Base-by-base conservation (phyloP, 2,329 filamentous ascomycete species). In the Verticillium nonalfalfae region DNA sequence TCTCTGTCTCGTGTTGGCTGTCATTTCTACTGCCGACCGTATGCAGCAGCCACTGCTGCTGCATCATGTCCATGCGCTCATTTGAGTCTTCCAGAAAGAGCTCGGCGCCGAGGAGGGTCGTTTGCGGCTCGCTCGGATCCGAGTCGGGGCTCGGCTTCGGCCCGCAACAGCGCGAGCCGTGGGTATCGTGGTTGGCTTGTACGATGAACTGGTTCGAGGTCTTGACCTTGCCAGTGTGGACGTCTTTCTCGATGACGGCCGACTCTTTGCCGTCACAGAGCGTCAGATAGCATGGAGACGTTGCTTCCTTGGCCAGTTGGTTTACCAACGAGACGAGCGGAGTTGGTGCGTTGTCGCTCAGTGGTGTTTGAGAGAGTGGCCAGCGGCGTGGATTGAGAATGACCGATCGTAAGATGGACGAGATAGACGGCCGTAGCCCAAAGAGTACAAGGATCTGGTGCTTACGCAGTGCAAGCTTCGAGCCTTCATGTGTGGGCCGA, bases 201-300 rank as follows among this genome's bases (percentile, higher is more conserved):
- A 80, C 76, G 40, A 87, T 78, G 67, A 88, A 87, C 1, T 77
- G 73, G 1, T 70, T 69, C 2, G 78, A 80, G 1, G 73, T 73
- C n/a, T 76, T 74, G 6, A 80, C 66, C 1, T 73, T 74, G 3
- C 80, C 82, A 1, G 70, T 77, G 2, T 67, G 57, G 60, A 79
- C 75, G 66, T 87, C 84, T 67, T 87, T 87, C 65, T 87, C 83
- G 56, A 88, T 73, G 0, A 82, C 74, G 1, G 78, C 69, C 2
- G 79, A 79, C 55, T 75, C 71, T 0, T 62, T 60, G 0, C 81
- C 82, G 56, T 84, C 77, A 64, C 81, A 81, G 64, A 87, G 78
- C 35, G 81, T 80, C 1, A 87, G 66, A 66, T 87, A 88, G 40
- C 82, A 84, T 1, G 83, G 82, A 15, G 84, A 81, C 0, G 80